Base-by-base conservation (phyloP, 345 rosid species). In the Salix arbutifolia region DNA sequence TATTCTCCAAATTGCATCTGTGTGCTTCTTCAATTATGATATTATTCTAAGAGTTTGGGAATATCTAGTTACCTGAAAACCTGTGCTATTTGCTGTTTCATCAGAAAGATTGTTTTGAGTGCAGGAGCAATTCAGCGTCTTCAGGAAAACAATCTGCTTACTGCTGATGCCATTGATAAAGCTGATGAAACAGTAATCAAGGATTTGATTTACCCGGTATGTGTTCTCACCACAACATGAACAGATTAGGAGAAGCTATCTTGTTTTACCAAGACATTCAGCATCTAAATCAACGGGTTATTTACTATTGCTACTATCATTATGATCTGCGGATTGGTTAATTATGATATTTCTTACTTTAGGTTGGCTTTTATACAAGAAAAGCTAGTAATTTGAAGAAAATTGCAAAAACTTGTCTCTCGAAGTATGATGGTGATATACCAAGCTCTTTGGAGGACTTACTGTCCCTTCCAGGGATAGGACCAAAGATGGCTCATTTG, bases 291-390 rank as follows among this genome's bases (percentile, higher is more conserved):
- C 37, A 71, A 48, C 11, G 6, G 17, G 48, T 4, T 50, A 17
- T 50, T 50, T 31, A 50, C 23, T 58, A 30, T 17, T 46, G 8
- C 23, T 66, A n/a, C 5, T 56, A 1, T 35, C 61, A 37, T 18
- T 61, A 1, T 60, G 7, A 12, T 67, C 26, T 74, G 31, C 31
- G 48, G 58, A 38, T 56, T 69, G 42, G 26, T 70, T 71, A 21
- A 4, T 72, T 37, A 25, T 21, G 31, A 28, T 33, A 5, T 23
- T 74, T 46, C 70, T 71, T 30, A 50, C 71, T 75, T 66, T 65
- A 95, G 98, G 99, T 95, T 38, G 98, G 98, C n/a, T 93, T 93
- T 84, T 93, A 93, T 82, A 86, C 93, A 62, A 88, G 97, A 83
- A 95, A 93, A 87, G 98, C 99, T 71, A 81, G 73, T 78, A 90